Conservation (phyloP, 768 basidiomycete species). For the Phylloporus rhodoxanthus region DNA sequence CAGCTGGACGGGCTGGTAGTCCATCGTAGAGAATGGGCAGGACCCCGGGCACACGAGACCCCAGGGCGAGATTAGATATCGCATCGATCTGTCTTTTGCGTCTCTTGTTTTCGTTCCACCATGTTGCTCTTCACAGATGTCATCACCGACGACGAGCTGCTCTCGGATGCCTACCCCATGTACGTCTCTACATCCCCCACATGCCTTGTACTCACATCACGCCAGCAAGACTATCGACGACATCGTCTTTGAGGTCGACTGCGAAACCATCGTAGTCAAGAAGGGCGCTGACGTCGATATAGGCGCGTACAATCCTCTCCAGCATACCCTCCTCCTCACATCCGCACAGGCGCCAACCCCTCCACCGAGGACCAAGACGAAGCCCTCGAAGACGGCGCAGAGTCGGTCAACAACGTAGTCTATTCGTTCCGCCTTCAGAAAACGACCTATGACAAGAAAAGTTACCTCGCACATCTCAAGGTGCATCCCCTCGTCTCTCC, state of each 20-base stretch:
- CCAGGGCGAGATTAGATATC: constrained; percentile 19
- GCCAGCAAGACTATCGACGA: constrained; percentile 70
- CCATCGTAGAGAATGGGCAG: constrained; percentile 40
- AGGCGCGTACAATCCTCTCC: constrained; percentile 41
- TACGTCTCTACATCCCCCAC: constrained; percentile 34
- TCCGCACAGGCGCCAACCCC: constrained; percentile 74
- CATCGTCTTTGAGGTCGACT: constrained; percentile 85
- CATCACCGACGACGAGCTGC: constrained; percentile 81
- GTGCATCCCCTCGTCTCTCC: constrained; percentile 20
- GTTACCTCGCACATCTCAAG: constrained; percentile 79
- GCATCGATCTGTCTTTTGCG: background rate
- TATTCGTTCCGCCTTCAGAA: constrained; percentile 84
- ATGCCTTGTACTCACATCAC: constrained; percentile 7
- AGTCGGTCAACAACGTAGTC: constrained; percentile 81
- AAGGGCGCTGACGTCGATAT: constrained; percentile 81
- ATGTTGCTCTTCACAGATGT: constrained; percentile 78
- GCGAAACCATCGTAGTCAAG: constrained; percentile 62
- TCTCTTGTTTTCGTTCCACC: constrained; percentile 16
- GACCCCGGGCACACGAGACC: constrained; percentile 8
- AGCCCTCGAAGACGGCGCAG: constrained; percentile 70
- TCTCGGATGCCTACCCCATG: constrained; percentile 90
- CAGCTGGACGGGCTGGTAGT: constrained; percentile 74
- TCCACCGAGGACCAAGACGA: constrained; percentile 86
- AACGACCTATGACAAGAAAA: constrained; percentile 87
- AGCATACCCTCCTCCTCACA: constrained; percentile 5